These are phyloP conservation scores for Colletotrichum godetiae DNA, from an alignment of 2,329 filamentous ascomycete genomes.

Conservation along the genomic window DNA sequence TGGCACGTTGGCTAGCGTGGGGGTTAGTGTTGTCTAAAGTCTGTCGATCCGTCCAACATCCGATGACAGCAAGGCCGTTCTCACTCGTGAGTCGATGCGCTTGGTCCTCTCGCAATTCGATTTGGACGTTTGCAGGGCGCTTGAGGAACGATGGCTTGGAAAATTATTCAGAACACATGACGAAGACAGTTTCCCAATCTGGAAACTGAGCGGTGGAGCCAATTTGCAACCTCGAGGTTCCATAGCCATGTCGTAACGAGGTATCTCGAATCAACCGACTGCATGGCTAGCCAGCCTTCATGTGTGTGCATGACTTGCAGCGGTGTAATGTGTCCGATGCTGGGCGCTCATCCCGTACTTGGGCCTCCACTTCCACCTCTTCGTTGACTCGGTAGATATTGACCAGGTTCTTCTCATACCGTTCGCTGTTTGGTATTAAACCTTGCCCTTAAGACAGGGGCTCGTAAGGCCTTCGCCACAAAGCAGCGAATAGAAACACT, in stretches of 20 bases:
- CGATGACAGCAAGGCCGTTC: background rate
- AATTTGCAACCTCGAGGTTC: background rate
- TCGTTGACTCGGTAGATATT: background rate
- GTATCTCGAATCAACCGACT: background rate
- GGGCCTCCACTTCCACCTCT: background rate
- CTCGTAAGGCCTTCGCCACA: background rate
- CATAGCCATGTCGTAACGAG: background rate
- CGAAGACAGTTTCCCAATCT: background rate
- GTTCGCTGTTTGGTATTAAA: background rate
- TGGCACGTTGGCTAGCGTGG: conserved; percentile 14
- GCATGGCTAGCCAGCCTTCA: background rate
- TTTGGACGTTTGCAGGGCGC: background rate
- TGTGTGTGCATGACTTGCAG: background rate
- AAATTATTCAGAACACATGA: conserved; percentile 5
- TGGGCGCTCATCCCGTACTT: background rate
- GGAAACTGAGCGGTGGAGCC: background rate
- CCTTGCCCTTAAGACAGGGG: background rate
- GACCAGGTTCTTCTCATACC: background rate
- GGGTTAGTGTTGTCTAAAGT: conserved; percentile 8
- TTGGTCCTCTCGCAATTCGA: background rate
- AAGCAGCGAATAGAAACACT: background rate
- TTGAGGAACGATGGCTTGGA: background rate
- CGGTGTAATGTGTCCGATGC: background rate
- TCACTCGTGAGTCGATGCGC: background rate
- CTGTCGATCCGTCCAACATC: conserved; percentile 8